Percentiles rank a stretch among this genome's conserved stretches.
Conservation (phyloP, 495 filamentous ascomycete genomes). For the Letharia lupina region DNA sequence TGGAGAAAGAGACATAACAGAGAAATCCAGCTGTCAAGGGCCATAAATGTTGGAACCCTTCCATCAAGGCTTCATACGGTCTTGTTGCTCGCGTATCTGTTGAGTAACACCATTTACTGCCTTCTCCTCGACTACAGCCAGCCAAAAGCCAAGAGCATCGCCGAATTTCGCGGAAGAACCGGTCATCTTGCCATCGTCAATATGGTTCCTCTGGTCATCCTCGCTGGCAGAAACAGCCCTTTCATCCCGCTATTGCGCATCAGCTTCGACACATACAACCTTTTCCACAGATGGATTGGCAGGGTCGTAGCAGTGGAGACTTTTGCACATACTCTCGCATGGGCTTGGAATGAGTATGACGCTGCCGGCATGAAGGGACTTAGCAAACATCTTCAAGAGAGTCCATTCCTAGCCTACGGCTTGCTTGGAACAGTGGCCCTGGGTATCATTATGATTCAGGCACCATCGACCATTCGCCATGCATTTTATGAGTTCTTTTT, state of each 20-base stretch:
- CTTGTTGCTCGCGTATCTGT: constrained; percentile 62
- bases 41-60: constrained; percentile 82
- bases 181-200: constrained; percentile 78
- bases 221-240: constrained; percentile 88
- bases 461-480: constrained; percentile 68
- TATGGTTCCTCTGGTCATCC: constrained; percentile 82
- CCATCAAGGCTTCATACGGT: constrained; percentile 78
- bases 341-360: constrained; percentile 45
- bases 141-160: constrained; percentile 44
- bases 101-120: constrained; percentile 73
- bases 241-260: constrained; percentile 74
- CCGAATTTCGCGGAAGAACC: constrained; percentile 71
- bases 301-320: constrained; percentile 74
- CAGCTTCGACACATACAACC: constrained; percentile 94
- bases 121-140: constrained; percentile 58
- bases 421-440: constrained; percentile 48
- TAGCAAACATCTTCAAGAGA: constrained; percentile 49
- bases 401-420: constrained; percentile 51
- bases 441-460: constrained; percentile 57
- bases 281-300: constrained; percentile 92
- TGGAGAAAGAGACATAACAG: constrained; percentile 78
- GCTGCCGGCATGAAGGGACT: constrained; percentile 44
- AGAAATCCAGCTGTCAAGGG: constrained; percentile 75
- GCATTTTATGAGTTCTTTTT: constrained; percentile 90
- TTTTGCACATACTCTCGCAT: constrained; percentile 66